Evolutionary conservation across 371 early-diverging fungal genomes (phyloP).

Genomic region (Mortierella sp.): DNA sequence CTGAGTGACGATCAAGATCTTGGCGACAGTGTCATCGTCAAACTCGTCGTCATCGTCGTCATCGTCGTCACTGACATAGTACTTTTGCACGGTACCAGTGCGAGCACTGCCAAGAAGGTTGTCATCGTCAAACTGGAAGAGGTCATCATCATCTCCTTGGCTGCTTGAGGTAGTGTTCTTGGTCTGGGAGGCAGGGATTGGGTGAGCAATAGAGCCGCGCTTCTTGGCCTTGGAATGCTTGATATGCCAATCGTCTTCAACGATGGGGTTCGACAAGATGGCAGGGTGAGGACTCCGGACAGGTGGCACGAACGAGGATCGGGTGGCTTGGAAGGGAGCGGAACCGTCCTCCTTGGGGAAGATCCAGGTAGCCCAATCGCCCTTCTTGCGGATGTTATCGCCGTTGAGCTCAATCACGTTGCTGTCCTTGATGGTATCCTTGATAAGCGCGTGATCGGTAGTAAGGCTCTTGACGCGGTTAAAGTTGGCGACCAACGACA

Average conservation of each 20-base stretch:
- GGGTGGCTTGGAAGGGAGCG: slow-evolving; percentile 34
- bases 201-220: slow-evolving; percentile 35
- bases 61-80: slow-evolving; percentile 72
- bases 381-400: slow-evolving; percentile 75
- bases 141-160: slow-evolving; percentile 72
- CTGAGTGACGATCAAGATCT: slow-evolving; percentile 94
- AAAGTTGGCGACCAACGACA: slow-evolving; percentile 84
- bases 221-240: slow-evolving; percentile 49
- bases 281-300: slow-evolving; percentile 29
- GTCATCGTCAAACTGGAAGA: slow-evolving; percentile 87
- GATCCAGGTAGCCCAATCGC: slow-evolving; percentile 86
- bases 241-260: slow-evolving; percentile 56
- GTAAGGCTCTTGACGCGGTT: slow-evolving; percentile 87
- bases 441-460: slow-evolving; percentile 72
- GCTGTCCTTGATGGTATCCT: slow-evolving; percentile 72
- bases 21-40: slow-evolving; percentile 90
- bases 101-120: slow-evolving; percentile 68
- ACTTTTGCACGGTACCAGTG: slow-evolving; percentile 72
- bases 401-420: slow-evolving; percentile 71
- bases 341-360: slow-evolving; percentile 66
- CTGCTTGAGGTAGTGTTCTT: slow-evolving; percentile 4
- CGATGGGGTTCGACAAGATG: slow-evolving; percentile 58
- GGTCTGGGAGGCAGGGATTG: slow-evolving; percentile 24
- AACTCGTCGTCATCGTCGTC: slow-evolving; percentile 81
- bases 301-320: slow-evolving; percentile 35